These are phyloP conservation scores for Gnomoniopsis smithogilvyi DNA, from an alignment of 2,329 filamentous ascomycete species.

Conservation along the genomic window DNA sequence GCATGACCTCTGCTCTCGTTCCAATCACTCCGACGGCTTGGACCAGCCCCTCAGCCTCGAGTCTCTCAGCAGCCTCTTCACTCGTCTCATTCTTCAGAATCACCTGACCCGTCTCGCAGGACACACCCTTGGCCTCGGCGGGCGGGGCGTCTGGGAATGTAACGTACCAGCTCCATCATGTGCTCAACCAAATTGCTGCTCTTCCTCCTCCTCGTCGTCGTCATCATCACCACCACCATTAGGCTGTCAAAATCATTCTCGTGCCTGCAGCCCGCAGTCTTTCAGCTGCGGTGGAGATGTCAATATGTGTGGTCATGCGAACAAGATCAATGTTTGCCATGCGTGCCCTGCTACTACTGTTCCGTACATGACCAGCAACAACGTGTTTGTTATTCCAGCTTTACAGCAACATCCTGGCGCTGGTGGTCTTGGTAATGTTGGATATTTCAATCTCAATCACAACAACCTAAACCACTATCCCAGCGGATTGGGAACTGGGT, in stretches of 20 bases:
- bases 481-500: neutral
- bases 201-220: neutral
- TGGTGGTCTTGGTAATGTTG: neutral
- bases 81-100: conserved; percentile 15
- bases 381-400: conserved; percentile 15
- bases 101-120: conserved; percentile 11
- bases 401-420: neutral
- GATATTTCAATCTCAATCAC: neutral
- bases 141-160: conserved; percentile 13
- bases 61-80: conserved; percentile 4
- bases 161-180: neutral
- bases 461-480: conserved; percentile 11
- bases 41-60: neutral
- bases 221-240: too few species aligned
- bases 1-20: neutral
- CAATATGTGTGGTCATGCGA: neutral
- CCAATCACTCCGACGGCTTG: neutral
- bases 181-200: neutral
- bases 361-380: conserved; percentile 12
- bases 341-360: conserved; percentile 9
- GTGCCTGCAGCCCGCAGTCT: neutral
- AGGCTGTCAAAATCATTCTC: neutral
- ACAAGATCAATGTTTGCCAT: conserved; percentile 8
- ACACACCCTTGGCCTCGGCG: neutral
- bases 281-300: neutral